phyloP scores from a whole-genome alignment of 305 asterid genomes.

The Nicotiana rustica region DNA sequence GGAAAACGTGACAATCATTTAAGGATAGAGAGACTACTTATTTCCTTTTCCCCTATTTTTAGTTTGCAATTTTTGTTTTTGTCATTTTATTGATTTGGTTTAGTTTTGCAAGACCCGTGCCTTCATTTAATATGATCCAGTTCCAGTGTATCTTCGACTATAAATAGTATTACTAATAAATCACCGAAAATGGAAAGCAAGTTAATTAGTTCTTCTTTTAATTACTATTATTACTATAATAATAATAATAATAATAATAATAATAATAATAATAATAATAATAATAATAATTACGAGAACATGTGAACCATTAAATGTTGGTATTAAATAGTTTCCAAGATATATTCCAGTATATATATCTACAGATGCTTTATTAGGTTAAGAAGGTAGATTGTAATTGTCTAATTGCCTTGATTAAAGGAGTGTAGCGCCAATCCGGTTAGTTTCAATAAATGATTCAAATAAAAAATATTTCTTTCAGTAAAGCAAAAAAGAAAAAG shows the following conservation, averaged over 20 bases:
- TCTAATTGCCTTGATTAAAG: no score
- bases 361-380: neutral
- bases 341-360: neutral
- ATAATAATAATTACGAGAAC: neutral
- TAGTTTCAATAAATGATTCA: neutral
- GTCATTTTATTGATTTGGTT: slow-evolving; percentile 15
- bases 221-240: no score
- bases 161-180: neutral
- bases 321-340: neutral
- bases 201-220: neutral
- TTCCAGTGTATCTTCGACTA: neutral
- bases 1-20: neutral
- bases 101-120: slow-evolving; percentile 25
- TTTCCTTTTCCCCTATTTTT: neutral
- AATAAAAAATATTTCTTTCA: neutral
- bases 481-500: neutral
- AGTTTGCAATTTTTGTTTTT: neutral
- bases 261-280: no score
- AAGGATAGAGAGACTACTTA: neutral
- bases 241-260: no score
- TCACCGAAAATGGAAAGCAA: neutral
- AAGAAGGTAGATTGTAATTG: neutral
- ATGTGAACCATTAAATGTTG: neutral
- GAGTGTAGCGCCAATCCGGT: neutral
- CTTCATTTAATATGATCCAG: slow-evolving; percentile 17